Percentiles rank a stretch among this genome's conserved stretches.
These are phyloP conservation scores for Zelopaecilomyces penicillatus DNA, from an alignment of 2,329 filamentous ascomycete genomes.

Conservation along the genomic window DNA sequence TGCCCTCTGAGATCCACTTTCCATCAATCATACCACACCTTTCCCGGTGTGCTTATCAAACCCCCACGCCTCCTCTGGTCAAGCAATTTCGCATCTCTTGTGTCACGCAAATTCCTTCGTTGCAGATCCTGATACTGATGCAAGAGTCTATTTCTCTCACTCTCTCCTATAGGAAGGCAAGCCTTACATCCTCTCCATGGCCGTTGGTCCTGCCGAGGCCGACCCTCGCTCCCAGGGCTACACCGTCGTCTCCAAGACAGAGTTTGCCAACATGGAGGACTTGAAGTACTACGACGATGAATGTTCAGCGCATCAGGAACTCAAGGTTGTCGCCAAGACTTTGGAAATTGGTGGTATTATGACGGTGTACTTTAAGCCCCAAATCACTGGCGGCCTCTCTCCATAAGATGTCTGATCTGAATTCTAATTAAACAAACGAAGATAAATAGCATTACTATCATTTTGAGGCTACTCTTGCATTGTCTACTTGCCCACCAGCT, in stretches of 20 bases:
- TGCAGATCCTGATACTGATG: constrained; percentile 7
- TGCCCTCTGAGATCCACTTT: neutral
- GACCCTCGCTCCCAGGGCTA: constrained; percentile 57
- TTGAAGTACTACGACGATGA: constrained; percentile 61
- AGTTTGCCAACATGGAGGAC: constrained; percentile 57
- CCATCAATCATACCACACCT: too few species aligned
- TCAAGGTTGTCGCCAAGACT: constrained; percentile 29
- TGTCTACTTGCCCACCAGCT: too few species aligned
- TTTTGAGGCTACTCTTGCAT: too few species aligned
- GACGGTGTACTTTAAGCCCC: constrained; percentile 33
- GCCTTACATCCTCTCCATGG: constrained; percentile 55
- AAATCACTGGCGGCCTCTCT: constrained; percentile 16
- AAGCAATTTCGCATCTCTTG: neutral
- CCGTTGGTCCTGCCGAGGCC: constrained; percentile 44
- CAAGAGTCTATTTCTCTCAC: neutral
- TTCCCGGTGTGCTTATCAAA: too few species aligned
- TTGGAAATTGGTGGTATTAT: constrained; percentile 28
- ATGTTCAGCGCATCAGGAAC: constrained; percentile 33
- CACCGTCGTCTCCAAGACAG: constrained; percentile 54
- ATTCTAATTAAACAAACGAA: neutral
- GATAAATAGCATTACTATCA: too few species aligned
- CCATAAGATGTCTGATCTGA: neutral
- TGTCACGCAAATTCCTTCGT: neutral
- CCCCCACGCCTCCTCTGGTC: too few species aligned
- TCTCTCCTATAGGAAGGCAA: constrained; percentile 50